Evolutionary conservation across 2,329 filamentous ascomycete species (phyloP), one percentile per base, ranked within the genome.

Genomic region (Calonectria henricotiae): DNA sequence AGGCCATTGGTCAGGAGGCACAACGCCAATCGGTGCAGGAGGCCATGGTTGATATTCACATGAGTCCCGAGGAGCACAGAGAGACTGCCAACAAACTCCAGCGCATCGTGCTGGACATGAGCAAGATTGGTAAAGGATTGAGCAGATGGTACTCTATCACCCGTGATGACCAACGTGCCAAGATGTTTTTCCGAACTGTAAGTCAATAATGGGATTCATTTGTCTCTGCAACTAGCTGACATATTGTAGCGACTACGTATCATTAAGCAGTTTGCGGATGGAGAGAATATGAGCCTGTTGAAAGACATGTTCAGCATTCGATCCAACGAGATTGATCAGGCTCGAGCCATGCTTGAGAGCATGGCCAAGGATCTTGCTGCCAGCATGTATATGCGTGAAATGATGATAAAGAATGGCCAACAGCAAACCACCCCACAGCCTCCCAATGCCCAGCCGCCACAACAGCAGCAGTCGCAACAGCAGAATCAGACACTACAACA

Each of bases 101-200:
- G 62, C 80, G 81, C 8, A 82, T 86, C 25, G 79, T 81, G 1
- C 72, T 77, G 0, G 84, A 86, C 27, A 84, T 89, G 78, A 75
- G 73, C 23, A 86, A 85, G 72, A 79, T 89, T 23, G 83, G 83
- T 20, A 84, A 83, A 67, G 80, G 81, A 1, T 76, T 89, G 4
- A 80, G 79, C 32, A 84, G 80, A 25, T 89, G 87, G 87, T 89
- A 87, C 70, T 75, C 78, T 4, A 75, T 85, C 23, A 86, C 85
- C 0, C 82, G 80, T 17, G 87, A 90, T 67, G 87, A 90, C 65
- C 76, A 73, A 12, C 84, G 87, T 43, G 85, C 86, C 5, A 85
- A 81, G 72, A 83, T 85, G 80, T 89, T 88, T 72, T 88, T 89
- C 81, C 84, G 84, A 74, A 83, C 83, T 71, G 87, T 89, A 82